Evolutionary conservation across 768 basidiomycete genomes (phyloP), one percentile per base, ranked within the genome.

Genomic region (Nidularia pulvinata): DNA sequence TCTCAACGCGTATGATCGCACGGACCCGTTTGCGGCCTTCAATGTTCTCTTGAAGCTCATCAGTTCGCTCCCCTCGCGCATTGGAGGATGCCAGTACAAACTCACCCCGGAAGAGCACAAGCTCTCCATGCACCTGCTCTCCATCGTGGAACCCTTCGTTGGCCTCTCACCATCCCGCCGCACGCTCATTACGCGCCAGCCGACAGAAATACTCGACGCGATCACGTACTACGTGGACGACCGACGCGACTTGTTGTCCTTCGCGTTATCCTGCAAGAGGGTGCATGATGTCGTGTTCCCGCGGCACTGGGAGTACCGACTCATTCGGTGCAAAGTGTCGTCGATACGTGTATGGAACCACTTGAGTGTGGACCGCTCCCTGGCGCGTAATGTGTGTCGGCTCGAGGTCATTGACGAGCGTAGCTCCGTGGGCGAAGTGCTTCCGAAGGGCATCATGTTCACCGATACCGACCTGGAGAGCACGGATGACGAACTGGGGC

Each of bases 151-250:
- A 58, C 86, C 86, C 9, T 88, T 84, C 64, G 74, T 86, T 48
- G 76, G 78, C 33, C 69, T 77, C 51, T 66, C 74, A n/a, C 75
- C 76, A 2, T 75, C 43, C n/a, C 42, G 19, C 7, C 19, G 25
- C 7, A 25, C 7, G 30, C 7, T 16, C n/a, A 7, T 82, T 52
- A 77, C 77, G 4, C 76, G 80, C 30, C 84, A 85, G 60, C 85
- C 86, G 6, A 86, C 84, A 1, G 86, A 89, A 65, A 81, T 88
- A 32, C 71, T 88, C n/a, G 85, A 89, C 59, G 69, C 72, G 22
- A 83, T 88, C 60, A 74, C 75, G 7, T 83, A 71, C 53, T 75
- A 83, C 55, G 60, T 89, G 53, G 82, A 85, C 55, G 68, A 73
- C 7, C 76, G 75, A 55, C 70, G 69, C 34, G 86, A 88, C 65